Percentiles rank a stretch among this genome's conserved stretches.
Conservation (phyloP, 208 protist genomes). For the Leishmania lainsoni region DNA sequence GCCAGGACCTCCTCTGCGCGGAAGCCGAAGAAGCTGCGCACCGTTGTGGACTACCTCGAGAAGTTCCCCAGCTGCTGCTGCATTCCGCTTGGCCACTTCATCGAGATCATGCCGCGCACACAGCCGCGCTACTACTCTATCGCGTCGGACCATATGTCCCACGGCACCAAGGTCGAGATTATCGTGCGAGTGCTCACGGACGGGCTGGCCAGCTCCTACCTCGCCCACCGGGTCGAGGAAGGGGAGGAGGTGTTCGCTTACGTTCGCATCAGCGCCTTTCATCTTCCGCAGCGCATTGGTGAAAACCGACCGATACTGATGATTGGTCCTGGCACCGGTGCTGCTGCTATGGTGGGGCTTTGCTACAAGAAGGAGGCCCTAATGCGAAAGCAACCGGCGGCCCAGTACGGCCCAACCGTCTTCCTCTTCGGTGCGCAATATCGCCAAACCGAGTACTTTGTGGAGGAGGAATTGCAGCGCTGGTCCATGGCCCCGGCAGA, state of each 20-base stretch:
- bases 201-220: conserved; percentile 80
- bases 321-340: conserved; percentile 94
- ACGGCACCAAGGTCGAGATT: conserved; percentile 71
- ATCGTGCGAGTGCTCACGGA: conserved; percentile 84
- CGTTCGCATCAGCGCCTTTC: conserved; percentile 88
- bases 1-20: not conserved
- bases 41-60: conserved; percentile 76
- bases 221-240: conserved; percentile 47
- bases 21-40: conserved; percentile 34
- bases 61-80: conserved; percentile 69
- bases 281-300: conserved; percentile 61
- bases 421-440: conserved; percentile 75
- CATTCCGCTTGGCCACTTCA: conserved; percentile 64
- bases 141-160: conserved; percentile 83
- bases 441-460: conserved; percentile 64
- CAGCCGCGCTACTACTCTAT: conserved; percentile 97
- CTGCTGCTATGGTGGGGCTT: conserved; percentile 81
- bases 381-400: conserved; percentile 43
- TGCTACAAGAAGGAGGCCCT: conserved; percentile 73
- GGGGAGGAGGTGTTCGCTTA: conserved; percentile 68
- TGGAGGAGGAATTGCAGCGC: conserved; percentile 44
- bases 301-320: conserved; percentile 76
- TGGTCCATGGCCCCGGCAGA: conserved; percentile 45
- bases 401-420: conserved; percentile 44
- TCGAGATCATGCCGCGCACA: conserved; percentile 91